Evolutionary conservation across 169 alveolate genomes (phyloP).

Genomic region (Cardiosporidium cionae): DNA sequence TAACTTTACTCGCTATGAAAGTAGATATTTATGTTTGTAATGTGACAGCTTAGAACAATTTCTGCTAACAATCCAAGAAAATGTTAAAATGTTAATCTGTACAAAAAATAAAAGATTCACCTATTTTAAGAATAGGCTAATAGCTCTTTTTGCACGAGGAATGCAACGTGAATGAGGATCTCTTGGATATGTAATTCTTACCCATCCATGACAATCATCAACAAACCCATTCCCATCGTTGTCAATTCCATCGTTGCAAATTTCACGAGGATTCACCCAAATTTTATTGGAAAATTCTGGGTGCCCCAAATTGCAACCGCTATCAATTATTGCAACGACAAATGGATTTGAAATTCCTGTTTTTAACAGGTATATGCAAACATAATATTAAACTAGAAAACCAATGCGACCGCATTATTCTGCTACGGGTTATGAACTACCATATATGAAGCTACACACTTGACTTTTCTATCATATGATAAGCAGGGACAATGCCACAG

Average conservation of each 20-base stretch:
- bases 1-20: not conserved
- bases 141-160: no score
- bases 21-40: not conserved
- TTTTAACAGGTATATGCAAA: no score
- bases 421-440: no score
- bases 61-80: not conserved
- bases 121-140: no score
- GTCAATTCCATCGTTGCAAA: conserved; percentile 46
- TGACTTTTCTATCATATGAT: no score
- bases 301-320: conserved; percentile 49
- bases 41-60: no score
- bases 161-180: no score
- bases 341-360: conserved; percentile 8
- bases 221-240: conserved; percentile 51
- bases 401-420: no score
- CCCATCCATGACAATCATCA: conserved; percentile 55
- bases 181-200: no score
- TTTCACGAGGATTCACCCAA: conserved; percentile 53
- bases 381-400: no score
- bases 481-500: no score
- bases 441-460: no score
- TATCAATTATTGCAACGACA: conserved; percentile 54
- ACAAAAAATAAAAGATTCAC: not conserved
- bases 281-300: conserved; percentile 37
- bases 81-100: not conserved